These are phyloP conservation scores for Hypoxylon sp. DNA, from an alignment of 2,329 filamentous ascomycete genomes.

Conservation along the genomic window DNA sequence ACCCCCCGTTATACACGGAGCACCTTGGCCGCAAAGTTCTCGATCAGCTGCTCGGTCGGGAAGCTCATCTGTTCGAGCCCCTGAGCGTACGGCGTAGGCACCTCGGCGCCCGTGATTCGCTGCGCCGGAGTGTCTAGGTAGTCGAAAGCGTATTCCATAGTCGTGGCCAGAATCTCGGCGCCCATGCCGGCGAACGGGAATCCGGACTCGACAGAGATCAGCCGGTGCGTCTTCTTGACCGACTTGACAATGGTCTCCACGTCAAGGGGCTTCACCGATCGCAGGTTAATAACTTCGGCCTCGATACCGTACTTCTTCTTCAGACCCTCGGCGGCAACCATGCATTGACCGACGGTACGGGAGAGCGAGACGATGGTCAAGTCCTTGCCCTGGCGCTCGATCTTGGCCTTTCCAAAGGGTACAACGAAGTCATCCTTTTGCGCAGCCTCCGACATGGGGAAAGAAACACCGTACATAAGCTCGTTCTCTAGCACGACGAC, in stretches of 20 bases:
- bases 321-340: slow-evolving; percentile 86
- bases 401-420: slow-evolving; percentile 98
- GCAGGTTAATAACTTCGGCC: slow-evolving; percentile 96
- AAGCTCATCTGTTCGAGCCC: slow-evolving; percentile 95
- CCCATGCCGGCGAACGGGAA: slow-evolving; percentile 95
- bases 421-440: slow-evolving; percentile 97
- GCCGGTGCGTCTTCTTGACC: slow-evolving; percentile 96
- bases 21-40: slow-evolving; percentile 87
- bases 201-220: slow-evolving; percentile 92
- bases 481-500: slow-evolving; percentile 92
- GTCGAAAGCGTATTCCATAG: slow-evolving; percentile 98
- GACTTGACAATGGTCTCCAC: slow-evolving; percentile 95
- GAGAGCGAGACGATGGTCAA: slow-evolving; percentile 94
- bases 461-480: slow-evolving; percentile 88
- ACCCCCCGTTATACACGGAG: slow-evolving; percentile 54
- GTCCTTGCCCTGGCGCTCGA: slow-evolving; percentile 95
- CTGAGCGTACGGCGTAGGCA: slow-evolving; percentile 93
- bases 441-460: slow-evolving; percentile 96
- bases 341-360: slow-evolving; percentile 91
- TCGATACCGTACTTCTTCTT: slow-evolving; percentile 98
- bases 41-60: slow-evolving; percentile 88
- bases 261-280: slow-evolving; percentile 95
- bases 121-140: slow-evolving; percentile 94
- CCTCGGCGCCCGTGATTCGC: slow-evolving; percentile 94
- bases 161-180: slow-evolving; percentile 89